Evolutionary conservation across 2,329 filamentous ascomycete genomes (phyloP).

Genomic region (Monosporascus sp.): DNA sequence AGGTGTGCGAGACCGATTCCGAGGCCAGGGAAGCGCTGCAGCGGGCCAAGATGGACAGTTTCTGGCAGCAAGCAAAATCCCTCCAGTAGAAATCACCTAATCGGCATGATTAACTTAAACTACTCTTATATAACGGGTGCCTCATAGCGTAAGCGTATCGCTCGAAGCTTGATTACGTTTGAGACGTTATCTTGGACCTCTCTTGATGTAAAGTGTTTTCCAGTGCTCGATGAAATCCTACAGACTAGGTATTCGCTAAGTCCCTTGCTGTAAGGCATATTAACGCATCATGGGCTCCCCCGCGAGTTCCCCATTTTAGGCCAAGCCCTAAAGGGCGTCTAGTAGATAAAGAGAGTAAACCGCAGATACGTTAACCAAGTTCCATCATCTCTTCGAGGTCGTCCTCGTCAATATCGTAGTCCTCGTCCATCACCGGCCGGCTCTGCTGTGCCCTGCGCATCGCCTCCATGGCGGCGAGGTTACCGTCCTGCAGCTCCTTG

Average conservation of each 20-base stretch:
- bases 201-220: too few relatives aligned
- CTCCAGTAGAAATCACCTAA: constrained; percentile 9
- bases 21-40: constrained; percentile 78
- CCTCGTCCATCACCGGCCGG: constrained; percentile 26
- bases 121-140: too few relatives aligned
- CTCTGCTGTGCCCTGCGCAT: constrained; percentile 21
- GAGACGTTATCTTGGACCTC: too few relatives aligned
- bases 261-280: too few relatives aligned
- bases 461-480: constrained; percentile 28
- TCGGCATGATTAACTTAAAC: too few relatives aligned
- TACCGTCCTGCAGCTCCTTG: constrained; percentile 50
- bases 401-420: constrained; percentile 48
- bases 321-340: too few relatives aligned
- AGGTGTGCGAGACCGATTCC: constrained; percentile 88
- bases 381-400: constrained; percentile 55
- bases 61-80: constrained; percentile 86
- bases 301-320: too few relatives aligned
- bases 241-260: too few relatives aligned
- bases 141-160: too few relatives aligned
- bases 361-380: constrained; percentile 9
- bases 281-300: too few relatives aligned
- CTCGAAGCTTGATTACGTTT: too few relatives aligned
- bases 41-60: constrained; percentile 86
- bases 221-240: too few relatives aligned
- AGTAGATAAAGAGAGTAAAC: background rate